Base-by-base conservation (phyloP, 164 flowering plant genomes). In the Vitis amurensis region DNA sequence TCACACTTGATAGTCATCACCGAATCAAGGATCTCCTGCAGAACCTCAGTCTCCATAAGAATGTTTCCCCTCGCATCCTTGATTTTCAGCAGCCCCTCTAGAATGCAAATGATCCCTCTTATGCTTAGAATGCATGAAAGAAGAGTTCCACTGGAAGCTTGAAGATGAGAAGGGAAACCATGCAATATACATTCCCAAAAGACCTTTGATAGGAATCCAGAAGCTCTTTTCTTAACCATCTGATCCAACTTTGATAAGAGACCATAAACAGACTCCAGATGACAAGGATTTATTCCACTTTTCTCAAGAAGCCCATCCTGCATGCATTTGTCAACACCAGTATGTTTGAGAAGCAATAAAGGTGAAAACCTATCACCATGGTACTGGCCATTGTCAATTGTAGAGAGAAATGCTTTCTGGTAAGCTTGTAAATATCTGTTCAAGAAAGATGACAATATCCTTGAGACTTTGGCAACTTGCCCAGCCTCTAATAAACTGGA, bases 111-210 rank as follows among this genome's bases (percentile, higher is more conserved):
- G 11, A 88, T 84, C 52, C 82, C 83, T 76, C 80, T 85, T 59
- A 91, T 79, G 69, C 75, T 78, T 47, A 96, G 85, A 73, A 87
- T 68, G 74, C 89, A 86, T 55, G 99, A 96, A 61, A 92, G 78
- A 61, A 93, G 82, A 76, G 73, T 63, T 17, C 83, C 97, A 84
- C 94, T 91, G 3, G 80, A 64, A 78, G 74, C 63, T 73, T 66
- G 75, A 76, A 71, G 75, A 74, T 82, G 79, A 53, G 79, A 78
- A 11, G 99, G 99, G 65, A 90, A 87, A 62, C 99, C 98, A 83
- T 96, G 98, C 81, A 96, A 72, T 76, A 88, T 68, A 68, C 79
- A 81, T 76, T 85, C 87, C 79, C 85, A 83, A 50, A 83, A 85
- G 19, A 79, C 76, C 67, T 72, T 80, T 4, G 74, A 60, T 23